Evolutionary conservation across 139 green algal species (phyloP).

Genomic region (Pleodorina starrii): DNA sequence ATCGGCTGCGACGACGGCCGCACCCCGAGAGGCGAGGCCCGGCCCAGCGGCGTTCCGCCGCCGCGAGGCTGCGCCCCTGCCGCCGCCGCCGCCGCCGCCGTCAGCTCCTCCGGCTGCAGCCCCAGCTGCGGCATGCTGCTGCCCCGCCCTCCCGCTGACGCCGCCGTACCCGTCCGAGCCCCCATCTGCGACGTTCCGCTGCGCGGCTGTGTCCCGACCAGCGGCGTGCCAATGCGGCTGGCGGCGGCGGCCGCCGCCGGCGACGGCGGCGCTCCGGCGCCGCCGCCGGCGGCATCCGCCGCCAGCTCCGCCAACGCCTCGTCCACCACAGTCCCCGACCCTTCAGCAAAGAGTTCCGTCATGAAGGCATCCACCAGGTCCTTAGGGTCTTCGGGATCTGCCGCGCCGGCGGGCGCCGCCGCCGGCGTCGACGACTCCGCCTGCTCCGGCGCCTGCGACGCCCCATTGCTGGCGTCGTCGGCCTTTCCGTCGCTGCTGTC

Average conservation of each 20-base stretch:
- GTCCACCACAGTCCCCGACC: neutral
- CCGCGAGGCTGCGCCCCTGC: no score
- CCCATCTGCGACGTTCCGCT: neutral
- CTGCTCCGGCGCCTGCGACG: no score
- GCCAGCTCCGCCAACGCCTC: neutral
- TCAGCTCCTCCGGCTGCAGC: neutral
- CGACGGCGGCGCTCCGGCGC: neutral
- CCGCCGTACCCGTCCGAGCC: no score
- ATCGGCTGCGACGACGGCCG: no score
- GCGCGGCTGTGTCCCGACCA: neutral
- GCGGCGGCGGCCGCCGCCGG: neutral
- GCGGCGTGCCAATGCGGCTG: neutral
- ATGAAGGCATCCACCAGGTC: conserved; percentile 2
- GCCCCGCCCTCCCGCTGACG: neutral
- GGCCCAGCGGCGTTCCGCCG: no score
- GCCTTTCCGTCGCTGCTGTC: no score
- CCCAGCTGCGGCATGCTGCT: neutral
- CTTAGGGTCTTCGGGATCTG: no score
- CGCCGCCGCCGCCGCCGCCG: no score
- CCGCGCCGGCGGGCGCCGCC: neutral
- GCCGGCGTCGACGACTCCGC: no score
- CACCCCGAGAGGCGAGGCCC: no score
- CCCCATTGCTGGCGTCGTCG: no score
- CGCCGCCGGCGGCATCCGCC: neutral
- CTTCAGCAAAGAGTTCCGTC: neutral